Conservation (phyloP, 2,329 filamentous ascomycete genomes). For the Huntiella savannae region DNA sequence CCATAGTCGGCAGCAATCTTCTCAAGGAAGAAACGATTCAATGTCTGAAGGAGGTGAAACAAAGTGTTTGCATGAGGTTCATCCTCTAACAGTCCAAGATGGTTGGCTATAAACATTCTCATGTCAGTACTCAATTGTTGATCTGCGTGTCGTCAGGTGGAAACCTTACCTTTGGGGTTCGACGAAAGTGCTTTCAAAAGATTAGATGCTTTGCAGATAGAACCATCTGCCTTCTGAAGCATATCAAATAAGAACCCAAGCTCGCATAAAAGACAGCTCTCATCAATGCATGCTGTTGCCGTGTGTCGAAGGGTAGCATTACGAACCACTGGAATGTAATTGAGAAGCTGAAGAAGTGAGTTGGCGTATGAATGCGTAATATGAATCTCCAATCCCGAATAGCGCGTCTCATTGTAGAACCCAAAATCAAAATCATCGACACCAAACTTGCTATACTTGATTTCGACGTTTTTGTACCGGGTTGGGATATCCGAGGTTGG, state of each 20-base stretch:
- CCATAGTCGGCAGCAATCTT: constrained; percentile 57
- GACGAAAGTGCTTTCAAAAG: constrained; percentile 76
- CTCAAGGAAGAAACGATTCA: constrained; percentile 71
- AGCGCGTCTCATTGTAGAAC: constrained; percentile 85
- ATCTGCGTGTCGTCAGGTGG: background rate
- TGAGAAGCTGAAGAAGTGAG: constrained; percentile 71
- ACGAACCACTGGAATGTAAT: constrained; percentile 72
- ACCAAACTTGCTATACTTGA: constrained; percentile 97
- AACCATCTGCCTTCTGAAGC: constrained; percentile 85
- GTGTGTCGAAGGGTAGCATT: constrained; percentile 82
- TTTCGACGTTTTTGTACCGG: constrained; percentile 86
- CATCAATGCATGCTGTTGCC: constrained; percentile 63
- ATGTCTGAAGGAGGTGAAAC: constrained; percentile 52
- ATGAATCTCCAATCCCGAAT: constrained; percentile 86
- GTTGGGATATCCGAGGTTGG: constrained; percentile 60
- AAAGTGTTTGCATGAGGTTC: constrained; percentile 53
- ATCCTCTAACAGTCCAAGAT: constrained; percentile 68
- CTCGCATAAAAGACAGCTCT: constrained; percentile 79
- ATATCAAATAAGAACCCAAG: constrained; percentile 93
- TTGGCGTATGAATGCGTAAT: constrained; percentile 96
- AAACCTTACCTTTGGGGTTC: constrained; percentile 46
- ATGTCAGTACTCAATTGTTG: background rate
- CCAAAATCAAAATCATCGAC: constrained; percentile 99
- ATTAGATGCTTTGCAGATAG: constrained; percentile 92
- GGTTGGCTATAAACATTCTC: constrained; percentile 23